These are phyloP conservation scores for Dacryopinax primogenitus DNA, from an alignment of 768 basidiomycete species.

Conservation along the genomic window DNA sequence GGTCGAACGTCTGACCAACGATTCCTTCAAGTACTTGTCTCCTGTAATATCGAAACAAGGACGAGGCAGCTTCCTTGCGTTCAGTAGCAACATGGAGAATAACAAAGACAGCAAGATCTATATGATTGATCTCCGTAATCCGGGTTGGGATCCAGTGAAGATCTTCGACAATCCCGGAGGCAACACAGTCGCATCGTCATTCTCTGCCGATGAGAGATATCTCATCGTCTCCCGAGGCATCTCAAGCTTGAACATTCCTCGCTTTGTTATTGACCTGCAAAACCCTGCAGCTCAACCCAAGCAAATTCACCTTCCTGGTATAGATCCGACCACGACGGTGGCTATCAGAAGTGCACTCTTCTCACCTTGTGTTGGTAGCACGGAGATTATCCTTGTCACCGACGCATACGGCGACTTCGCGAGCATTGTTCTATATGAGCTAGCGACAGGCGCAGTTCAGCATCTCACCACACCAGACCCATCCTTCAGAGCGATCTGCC, in stretches of 20 bases:
- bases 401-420: slow-evolving; percentile 32
- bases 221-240: slow-evolving; percentile 26
- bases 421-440: slow-evolving; percentile 29
- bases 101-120: neutral
- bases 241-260: slow-evolving; percentile 23
- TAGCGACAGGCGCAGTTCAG: slow-evolving; percentile 22
- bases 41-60: slow-evolving; percentile 23
- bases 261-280: slow-evolving; percentile 29
- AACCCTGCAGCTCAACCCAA: slow-evolving; percentile 21
- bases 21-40: slow-evolving; percentile 26
- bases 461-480: slow-evolving; percentile 32
- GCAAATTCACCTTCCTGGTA: slow-evolving; percentile 28
- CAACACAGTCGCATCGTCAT: slow-evolving; percentile 17
- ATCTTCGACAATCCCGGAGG: slow-evolving; percentile 21
- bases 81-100: slow-evolving; percentile 8
- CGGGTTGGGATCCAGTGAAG: neutral
- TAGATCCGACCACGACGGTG: slow-evolving; percentile 25
- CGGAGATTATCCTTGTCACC: slow-evolving; percentile 26
- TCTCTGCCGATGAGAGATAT: slow-evolving; percentile 33
- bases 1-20: slow-evolving; percentile 33
- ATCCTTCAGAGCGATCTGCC: slow-evolving; percentile 25
- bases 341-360: slow-evolving; percentile 20
- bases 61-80: neutral
- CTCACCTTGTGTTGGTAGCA: slow-evolving; percentile 25
- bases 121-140: neutral